Evolutionary conservation across 108 stramenopile species (phyloP).

Genomic region (Thalassiosira profunda): DNA sequence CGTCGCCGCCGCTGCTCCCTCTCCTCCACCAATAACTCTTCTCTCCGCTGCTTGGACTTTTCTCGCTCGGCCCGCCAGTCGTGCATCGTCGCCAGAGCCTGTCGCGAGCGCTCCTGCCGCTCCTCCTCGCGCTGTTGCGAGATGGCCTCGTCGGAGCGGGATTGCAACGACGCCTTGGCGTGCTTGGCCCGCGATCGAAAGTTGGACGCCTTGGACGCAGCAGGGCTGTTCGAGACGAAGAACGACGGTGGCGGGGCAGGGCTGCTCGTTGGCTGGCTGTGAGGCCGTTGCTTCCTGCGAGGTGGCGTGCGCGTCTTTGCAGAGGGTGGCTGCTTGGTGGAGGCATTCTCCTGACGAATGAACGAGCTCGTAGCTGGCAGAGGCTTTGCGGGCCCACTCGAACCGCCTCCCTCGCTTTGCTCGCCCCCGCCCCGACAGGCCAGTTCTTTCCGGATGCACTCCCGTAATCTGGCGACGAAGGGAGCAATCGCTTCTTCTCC

Average conservation of each 20-base stretch:
- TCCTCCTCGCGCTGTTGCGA: neutral
- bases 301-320: neutral
- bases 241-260: neutral
- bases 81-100: slow-evolving; percentile 33
- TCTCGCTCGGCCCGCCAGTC: slow-evolving; percentile 29
- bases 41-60: slow-evolving; percentile 15
- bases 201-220: slow-evolving; percentile 14
- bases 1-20: slow-evolving; percentile 4
- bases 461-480: slow-evolving; percentile 25
- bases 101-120: slow-evolving; percentile 21
- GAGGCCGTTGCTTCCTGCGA: neutral
- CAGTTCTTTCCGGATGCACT: slow-evolving; percentile 22
- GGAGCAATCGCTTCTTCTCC: slow-evolving; percentile 10
- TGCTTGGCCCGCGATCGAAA: slow-evolving; percentile 37
- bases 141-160: slow-evolving; percentile 22
- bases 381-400: too few relatives aligned
- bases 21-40: slow-evolving; percentile 23
- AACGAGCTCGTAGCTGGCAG: too few relatives aligned
- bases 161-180: slow-evolving; percentile 24
- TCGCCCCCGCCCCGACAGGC: neutral
- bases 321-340: too few relatives aligned
- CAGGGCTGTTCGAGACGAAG: slow-evolving; percentile 27
- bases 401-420: neutral
- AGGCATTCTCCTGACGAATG: too few relatives aligned
- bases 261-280: neutral